Percentiles rank a stretch among this genome's conserved stretches.
phyloP scores from a whole-genome alignment of 2,329 filamentous ascomycete species.

The Verticillium tricorpus region DNA sequence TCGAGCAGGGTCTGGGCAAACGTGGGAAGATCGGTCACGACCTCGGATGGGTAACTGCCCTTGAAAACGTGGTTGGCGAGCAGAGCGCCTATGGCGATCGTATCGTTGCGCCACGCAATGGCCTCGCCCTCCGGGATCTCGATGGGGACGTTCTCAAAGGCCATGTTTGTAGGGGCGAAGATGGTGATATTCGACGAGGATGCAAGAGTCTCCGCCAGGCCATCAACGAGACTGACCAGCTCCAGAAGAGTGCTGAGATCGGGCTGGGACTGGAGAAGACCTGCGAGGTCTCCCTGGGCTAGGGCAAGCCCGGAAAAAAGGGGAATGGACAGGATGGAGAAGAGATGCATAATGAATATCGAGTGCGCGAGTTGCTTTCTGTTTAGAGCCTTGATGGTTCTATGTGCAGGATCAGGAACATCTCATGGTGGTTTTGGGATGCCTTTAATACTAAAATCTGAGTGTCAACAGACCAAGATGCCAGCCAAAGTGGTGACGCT shows the following conservation, averaged over 20 bases:
- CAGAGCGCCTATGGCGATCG: conserved; percentile 23
- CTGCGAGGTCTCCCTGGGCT: conserved; percentile 15
- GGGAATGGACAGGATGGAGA: not conserved
- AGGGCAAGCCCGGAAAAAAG: conserved; percentile 1
- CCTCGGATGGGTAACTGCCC: conserved; percentile 22
- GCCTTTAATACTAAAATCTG: not conserved
- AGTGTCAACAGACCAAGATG: not conserved
- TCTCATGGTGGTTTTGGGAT: not conserved
- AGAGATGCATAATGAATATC: not conserved
- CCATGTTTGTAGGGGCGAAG: conserved; percentile 29
- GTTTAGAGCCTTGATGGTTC: no score
- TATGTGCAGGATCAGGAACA: no score
- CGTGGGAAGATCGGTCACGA: conserved; percentile 20
- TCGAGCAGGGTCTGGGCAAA: conserved; percentile 25
- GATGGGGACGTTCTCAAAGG: conserved; percentile 25
- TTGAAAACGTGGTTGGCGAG: conserved; percentile 27
- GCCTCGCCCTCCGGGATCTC: conserved; percentile 26
- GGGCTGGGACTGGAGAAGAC: conserved; percentile 15
- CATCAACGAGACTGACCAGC: conserved; percentile 17
- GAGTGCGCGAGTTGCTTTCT: no score
- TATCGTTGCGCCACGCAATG: conserved; percentile 22
- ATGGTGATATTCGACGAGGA: conserved; percentile 27
- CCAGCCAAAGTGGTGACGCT: not conserved
- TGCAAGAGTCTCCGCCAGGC: conserved; percentile 24
- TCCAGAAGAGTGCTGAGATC: conserved; percentile 18